Evolutionary conservation across 345 rosid species (phyloP), one percentile per base, ranked within the genome.

Genomic region (Trapa incisa): DNA sequence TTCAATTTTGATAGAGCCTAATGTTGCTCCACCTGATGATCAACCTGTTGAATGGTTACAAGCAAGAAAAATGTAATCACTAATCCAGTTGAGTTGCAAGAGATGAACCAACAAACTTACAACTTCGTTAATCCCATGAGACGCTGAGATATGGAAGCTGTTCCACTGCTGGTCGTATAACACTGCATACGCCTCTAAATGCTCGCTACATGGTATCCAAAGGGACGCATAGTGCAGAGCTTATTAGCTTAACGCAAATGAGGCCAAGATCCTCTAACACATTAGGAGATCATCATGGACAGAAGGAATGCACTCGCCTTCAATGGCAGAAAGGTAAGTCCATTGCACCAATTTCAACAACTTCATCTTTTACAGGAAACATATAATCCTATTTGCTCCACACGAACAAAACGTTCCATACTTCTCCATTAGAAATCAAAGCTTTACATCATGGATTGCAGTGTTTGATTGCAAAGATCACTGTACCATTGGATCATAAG

Each of bases 11-110:
- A 84, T 86, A 74, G 89, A 93, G 60, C 93, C 96, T 79, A 93
- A 73, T 74, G 97, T 83, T 7, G 85, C 97, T 79, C 96, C 96
- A 14, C 92, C 87, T 7, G 82, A 70, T 77, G 87, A 70, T 90
- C 96, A 10, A 89, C 85, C 96, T 89, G 83, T 72, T 71, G 48
- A 42, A 72, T 66, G 41, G 67, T 75, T 71, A 60, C 32, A 35
- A 36, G 16, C 29, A 10, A 22, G 38, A 37, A 63, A 54, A 1
- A n/a, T 54, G 60, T 35, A 54, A 54, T 54, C 22, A 53, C 33
- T 13, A 13, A 6, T 50, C 29, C 29, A 22, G 29, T 22, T 22
- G 29, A 22, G 29, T 22, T 22, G 29, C 29, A 22, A 22, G 29
- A 22, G 29, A 22, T 22, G 29, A 22, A 22, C 29, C 29, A 22